Base-by-base conservation (phyloP, 495 filamentous ascomycete genomes). In the Terfezia boudieri region DNA sequence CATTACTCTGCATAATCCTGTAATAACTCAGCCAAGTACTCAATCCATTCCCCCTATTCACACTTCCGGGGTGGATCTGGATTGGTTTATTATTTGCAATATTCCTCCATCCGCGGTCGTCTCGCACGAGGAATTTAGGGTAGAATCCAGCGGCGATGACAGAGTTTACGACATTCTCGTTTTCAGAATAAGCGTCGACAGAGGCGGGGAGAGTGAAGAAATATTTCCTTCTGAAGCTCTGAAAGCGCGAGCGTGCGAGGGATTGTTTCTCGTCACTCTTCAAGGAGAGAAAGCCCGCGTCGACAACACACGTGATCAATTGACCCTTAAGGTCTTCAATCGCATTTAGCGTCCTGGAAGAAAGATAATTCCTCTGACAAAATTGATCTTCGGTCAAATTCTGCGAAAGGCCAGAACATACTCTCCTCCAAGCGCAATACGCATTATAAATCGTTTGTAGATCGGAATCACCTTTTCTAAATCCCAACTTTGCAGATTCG, bases 271-370 rank as follows among this genome's bases (percentile, higher is more conserved):
- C 71, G 68, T 46, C 66, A 75, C 17, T 46, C 0, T 46, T 14
- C 8, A 46, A 46, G 8, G 14, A 46, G 11, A 95, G 66, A 54
- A 92, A 81, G 0, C 85, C 84, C 1, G 86, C 80, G 59, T 95
- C 90, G 10, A 79, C 80, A 0, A 95, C 73, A 2, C 81, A 79
- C 4, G 82, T 78, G 2, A 93, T 68, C 4, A 98, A 76, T 59
- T 98, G 90, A 20, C 82, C 82, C 62, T 95, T 96, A 46, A 95
- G 70, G 59, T 98, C 90, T 61, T 98, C 90, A 58, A 98, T 94
- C 53, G 84, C 88, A 14, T 76, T 74, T 0, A 98, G 72, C 0
- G 83, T 88, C 63, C 92, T 87, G 5, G 76, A 70, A 16, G 77
- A 86, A 52, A 98, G 76, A 62, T 83, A 95, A 66, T 90, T 94